Conservation (phyloP, 2,329 filamentous ascomycete genomes). For the Cryphonectria parasitica region DNA sequence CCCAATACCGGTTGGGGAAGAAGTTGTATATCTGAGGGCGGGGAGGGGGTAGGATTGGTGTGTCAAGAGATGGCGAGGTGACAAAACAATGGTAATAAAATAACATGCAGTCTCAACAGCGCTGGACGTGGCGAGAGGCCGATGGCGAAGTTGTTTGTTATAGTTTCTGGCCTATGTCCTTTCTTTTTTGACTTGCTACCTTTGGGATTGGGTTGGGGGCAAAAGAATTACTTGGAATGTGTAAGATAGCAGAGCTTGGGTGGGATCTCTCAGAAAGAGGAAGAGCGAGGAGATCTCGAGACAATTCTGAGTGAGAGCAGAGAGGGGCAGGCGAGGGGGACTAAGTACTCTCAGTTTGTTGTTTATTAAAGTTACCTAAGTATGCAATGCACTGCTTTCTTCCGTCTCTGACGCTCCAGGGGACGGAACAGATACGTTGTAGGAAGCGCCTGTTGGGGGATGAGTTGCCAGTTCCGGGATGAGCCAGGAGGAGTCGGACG, state of each 20-base stretch:
- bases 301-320: neutral
- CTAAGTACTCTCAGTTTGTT: constrained; percentile 11
- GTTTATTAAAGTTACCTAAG: neutral
- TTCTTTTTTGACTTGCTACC: neutral
- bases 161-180: neutral
- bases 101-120: neutral
- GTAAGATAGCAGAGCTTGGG: neutral
- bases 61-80: neutral
- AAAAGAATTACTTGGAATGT: neutral
- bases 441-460: neutral
- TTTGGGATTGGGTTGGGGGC: too few species aligned
- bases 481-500: neutral
- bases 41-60: neutral
- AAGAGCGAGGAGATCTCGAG: neutral
- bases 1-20: neutral
- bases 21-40: too few species aligned
- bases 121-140: neutral
- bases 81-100: neutral
- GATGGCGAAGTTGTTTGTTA: neutral
- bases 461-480: neutral
- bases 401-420: neutral
- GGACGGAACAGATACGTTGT: constrained; percentile 3
- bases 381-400: neutral
- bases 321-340: neutral
- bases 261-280: neutral